These are phyloP conservation scores for Phytopythium oedochilum DNA, from an alignment of 352 stramenopile species.

Conservation along the genomic window DNA sequence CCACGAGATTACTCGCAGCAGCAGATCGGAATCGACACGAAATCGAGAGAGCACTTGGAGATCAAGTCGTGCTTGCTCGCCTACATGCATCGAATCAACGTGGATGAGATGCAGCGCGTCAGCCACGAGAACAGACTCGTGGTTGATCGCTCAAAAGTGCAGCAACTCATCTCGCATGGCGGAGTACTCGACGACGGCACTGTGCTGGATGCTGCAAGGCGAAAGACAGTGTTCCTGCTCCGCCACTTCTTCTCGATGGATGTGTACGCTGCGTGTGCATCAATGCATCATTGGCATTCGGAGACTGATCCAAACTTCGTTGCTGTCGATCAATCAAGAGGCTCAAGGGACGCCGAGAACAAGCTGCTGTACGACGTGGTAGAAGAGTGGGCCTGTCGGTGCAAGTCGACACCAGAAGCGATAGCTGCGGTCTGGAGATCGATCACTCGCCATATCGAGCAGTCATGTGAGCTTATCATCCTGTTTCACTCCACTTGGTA, in stretches of 20 bases:
- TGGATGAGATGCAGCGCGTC: constrained; percentile 45
- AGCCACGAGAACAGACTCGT: constrained; percentile 27
- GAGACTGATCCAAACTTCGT: neutral
- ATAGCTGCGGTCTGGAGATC: constrained; percentile 60
- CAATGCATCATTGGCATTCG: neutral
- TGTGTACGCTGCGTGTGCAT: constrained; percentile 8
- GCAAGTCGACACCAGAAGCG: constrained; percentile 30
- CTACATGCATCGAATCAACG: constrained; percentile 56
- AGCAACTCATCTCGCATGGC: constrained; percentile 33
- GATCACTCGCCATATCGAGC: constrained; percentile 57
- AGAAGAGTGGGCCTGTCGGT: constrained; percentile 53
- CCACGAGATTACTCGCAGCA: neutral
- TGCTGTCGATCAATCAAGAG: neutral
- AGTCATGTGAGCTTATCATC: constrained; percentile 40
- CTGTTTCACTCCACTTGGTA: no score
- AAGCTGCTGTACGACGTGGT: constrained; percentile 55
- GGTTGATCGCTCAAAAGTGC: constrained; percentile 31
- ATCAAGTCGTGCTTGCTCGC: constrained; percentile 66
- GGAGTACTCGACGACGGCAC: constrained; percentile 37
- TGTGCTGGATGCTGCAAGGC: constrained; percentile 36
- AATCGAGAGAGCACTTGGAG: constrained; percentile 52
- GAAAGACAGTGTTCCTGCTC: constrained; percentile 68
- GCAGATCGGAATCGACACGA: constrained; percentile 6
- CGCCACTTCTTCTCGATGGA: constrained; percentile 68
- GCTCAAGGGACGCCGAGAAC: constrained; percentile 15